Evolutionary conservation across 345 rosid species (phyloP).

Genomic region (Erucastrum elatum): DNA sequence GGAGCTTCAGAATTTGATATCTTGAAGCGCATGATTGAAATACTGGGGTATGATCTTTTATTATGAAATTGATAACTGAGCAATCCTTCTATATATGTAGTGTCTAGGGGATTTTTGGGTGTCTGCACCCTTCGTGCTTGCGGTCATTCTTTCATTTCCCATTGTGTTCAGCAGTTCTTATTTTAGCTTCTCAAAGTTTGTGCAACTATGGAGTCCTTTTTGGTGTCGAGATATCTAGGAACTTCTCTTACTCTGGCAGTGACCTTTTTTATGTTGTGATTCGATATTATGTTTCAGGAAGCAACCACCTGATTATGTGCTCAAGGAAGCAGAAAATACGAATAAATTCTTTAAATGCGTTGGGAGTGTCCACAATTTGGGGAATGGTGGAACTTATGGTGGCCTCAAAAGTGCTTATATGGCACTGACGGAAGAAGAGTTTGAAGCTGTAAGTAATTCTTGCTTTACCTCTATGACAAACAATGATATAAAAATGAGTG

Average conservation of each 20-base stretch:
- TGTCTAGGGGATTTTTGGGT: slow-evolving; percentile 5
- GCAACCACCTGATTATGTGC: slow-evolving; percentile 95
- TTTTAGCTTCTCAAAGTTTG: slow-evolving; percentile 13
- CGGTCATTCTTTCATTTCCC: not conserved
- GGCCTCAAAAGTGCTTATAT: slow-evolving; percentile 69
- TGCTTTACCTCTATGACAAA: slow-evolving; percentile 4
- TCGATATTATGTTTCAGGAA: slow-evolving; percentile 55
- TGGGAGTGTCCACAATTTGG: slow-evolving; percentile 73
- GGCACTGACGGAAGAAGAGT: slow-evolving; percentile 82
- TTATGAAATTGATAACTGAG: slow-evolving; percentile 19
- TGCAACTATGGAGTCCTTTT: slow-evolving; percentile 15
- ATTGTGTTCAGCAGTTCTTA: slow-evolving; percentile 6
- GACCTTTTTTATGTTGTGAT: slow-evolving; percentile 1
- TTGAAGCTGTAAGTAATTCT: slow-evolving; percentile 80
- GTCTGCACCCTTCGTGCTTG: slow-evolving; percentile 14
- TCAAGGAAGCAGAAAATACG: slow-evolving; percentile 89
- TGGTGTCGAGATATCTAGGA: slow-evolving; percentile 18
- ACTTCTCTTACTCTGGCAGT: slow-evolving; percentile 4
- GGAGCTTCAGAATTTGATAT: slow-evolving; percentile 99
- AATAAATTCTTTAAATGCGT: slow-evolving; percentile 91
- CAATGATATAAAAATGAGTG: not conserved
- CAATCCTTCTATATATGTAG: not conserved
- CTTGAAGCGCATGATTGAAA: slow-evolving; percentile 83
- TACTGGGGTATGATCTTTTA: slow-evolving; percentile 69
- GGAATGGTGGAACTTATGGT: slow-evolving; percentile 53